A percentile compares a stretch with the other conserved stretches of the same genome.
These are phyloP conservation scores for Vaccinium darrowii DNA, from an alignment of 148 eudicot genomes.

Conservation along the genomic window DNA sequence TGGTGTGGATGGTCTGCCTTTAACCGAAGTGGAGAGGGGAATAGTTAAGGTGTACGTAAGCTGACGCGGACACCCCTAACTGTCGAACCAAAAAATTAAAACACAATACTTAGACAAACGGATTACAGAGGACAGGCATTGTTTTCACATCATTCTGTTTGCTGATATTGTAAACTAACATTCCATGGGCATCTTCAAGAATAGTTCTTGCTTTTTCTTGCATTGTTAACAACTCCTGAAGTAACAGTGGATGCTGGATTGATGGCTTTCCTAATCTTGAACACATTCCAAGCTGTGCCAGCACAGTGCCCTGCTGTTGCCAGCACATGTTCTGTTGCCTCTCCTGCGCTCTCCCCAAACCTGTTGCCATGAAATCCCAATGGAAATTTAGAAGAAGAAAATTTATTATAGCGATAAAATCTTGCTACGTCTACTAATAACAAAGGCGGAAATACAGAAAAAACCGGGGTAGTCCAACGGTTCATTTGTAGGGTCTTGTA, in stretches of 20 bases:
- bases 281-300: slow-evolving; percentile 81
- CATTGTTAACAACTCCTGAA: slow-evolving; percentile 39
- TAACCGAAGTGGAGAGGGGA: no score
- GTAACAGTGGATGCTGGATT: slow-evolving; percentile 59
- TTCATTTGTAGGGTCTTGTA: background rate
- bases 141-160: background rate
- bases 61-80: no score
- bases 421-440: background rate
- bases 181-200: background rate
- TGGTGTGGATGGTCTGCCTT: no score
- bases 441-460: background rate
- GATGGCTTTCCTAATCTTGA: slow-evolving; percentile 74
- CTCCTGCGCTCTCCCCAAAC: slow-evolving; percentile 86
- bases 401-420: background rate
- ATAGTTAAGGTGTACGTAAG: no score
- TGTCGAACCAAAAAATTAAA: background rate
- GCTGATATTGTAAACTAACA: background rate
- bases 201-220: slow-evolving; percentile 23
- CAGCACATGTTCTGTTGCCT: slow-evolving; percentile 70
- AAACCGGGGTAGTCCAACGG: background rate
- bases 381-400: background rate
- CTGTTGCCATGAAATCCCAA: slow-evolving; percentile 26
- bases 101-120: background rate
- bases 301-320: slow-evolving; percentile 85
- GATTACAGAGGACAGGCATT: background rate